These are phyloP conservation scores for Phialophora tarda DNA, from an alignment of 2,329 filamentous ascomycete genomes.

Conservation along the genomic window DNA sequence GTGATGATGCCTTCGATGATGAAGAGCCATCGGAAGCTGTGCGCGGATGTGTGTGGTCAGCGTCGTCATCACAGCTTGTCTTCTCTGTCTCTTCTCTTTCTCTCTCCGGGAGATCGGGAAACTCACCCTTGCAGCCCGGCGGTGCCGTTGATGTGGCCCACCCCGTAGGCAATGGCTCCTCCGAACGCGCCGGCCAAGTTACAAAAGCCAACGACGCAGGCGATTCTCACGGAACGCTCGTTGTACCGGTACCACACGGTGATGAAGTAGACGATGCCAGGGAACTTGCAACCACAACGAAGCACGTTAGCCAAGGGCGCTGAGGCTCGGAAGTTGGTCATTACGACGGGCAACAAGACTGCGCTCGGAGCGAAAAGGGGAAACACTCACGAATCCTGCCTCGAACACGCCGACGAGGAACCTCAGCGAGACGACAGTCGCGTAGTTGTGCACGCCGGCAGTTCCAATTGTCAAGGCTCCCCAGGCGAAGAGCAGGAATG, in stretches of 20 bases:
- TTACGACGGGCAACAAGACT: neutral
- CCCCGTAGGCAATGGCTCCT: slow-evolving; percentile 48
- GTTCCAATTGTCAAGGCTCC: slow-evolving; percentile 56
- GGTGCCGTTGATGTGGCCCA: slow-evolving; percentile 49
- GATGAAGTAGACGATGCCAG: slow-evolving; percentile 54
- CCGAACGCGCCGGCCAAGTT: slow-evolving; percentile 62
- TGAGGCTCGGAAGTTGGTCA: neutral
- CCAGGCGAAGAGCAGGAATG: slow-evolving; percentile 59
- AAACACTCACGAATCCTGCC: slow-evolving; percentile 45
- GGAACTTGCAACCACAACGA: neutral
- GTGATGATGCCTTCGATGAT: slow-evolving; percentile 44
- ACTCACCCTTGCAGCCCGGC: slow-evolving; percentile 43
- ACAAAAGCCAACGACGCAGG: slow-evolving; percentile 59
- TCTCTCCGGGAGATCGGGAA: neutral
- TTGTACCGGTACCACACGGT: slow-evolving; percentile 63
- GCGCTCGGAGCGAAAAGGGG: slow-evolving; percentile 49
- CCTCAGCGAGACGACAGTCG: slow-evolving; percentile 53
- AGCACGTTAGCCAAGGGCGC: neutral
- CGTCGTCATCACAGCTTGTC: neutral
- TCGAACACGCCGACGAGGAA: slow-evolving; percentile 59
- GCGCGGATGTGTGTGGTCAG: neutral
- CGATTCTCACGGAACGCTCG: slow-evolving; percentile 65
- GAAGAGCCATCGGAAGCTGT: slow-evolving; percentile 49
- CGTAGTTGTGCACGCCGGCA: slow-evolving; percentile 52
- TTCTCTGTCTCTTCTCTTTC: neutral